Evolutionary conservation across 495 filamentous ascomycete species (phyloP), one percentile per base, ranked within the genome.

Genomic region (Penicillium subrubescens): DNA sequence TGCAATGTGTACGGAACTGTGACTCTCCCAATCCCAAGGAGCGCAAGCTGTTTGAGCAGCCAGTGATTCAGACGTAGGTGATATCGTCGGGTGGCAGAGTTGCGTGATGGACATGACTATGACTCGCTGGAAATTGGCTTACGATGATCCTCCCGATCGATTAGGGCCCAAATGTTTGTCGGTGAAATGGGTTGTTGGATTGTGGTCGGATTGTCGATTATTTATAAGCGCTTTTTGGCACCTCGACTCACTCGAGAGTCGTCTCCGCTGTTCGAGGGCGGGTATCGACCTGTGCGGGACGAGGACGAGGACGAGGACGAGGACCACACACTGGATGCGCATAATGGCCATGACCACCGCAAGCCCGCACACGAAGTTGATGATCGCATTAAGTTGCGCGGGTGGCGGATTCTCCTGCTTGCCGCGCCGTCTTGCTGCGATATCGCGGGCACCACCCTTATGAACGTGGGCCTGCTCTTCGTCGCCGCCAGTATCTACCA

Each of bases 401-500:
- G 94, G 3, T 88, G 82, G 82, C 88, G 82, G 53, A 84, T 96
- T n/a, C 65, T 89, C 14, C 76, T 97, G 8, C 85, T 99, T 35
- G 89, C 93, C 11, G 81, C 96, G 7, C 95, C 95, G 2, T 92
- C 95, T 27, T 90, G 90, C 77, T 97, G 94, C 77, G 95, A 99
- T 72, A 96, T 99, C 64, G 84, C 90, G 5, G 95, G 92, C 25
- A 99, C 95, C 4, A 99, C 95, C 21, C 87, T 98, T 27, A 97
- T 99, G 91, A 99, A 98, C 75, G 90, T 93, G 6, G 95, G 95
- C 14, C 80, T 99, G 62, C 84, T 97, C 52, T 96, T 97, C 69
- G 93, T 97, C 11, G 95, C 91, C 2, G 92, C 95, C 0, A 93
- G 89, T 64, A 96, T 99, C 69, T 99, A 97, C 81, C 95, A 99